Evolutionary conservation across 1,139 yeast species (phyloP).

Genomic region (Wickerhamiella pararugosa): DNA sequence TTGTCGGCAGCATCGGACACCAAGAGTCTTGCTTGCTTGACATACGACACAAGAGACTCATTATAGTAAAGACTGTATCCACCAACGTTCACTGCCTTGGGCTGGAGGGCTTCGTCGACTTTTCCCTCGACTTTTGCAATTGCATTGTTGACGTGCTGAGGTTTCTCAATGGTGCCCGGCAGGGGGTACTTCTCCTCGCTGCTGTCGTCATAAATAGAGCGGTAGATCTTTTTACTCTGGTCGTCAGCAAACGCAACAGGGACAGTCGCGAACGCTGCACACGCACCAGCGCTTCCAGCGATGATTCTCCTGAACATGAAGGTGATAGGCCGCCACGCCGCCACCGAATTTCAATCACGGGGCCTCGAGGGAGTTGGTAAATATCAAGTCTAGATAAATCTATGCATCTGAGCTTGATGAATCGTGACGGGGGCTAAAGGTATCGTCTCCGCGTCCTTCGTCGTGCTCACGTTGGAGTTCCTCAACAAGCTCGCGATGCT

Average conservation of each 20-base stretch:
- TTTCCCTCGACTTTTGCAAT: conserved; percentile 17
- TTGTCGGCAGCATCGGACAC: conserved; percentile 20
- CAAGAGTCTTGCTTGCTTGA: conserved; percentile 35
- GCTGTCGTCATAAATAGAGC: conserved; percentile 39
- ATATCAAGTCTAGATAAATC: neutral
- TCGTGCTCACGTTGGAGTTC: too few species aligned
- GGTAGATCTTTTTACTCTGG: conserved; percentile 2
- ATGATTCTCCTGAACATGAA: neutral
- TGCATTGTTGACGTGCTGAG: conserved; percentile 31
- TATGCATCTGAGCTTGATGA: too few species aligned
- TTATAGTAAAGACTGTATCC: conserved; percentile 47
- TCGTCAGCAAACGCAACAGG: conserved; percentile 8
- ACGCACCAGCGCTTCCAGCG: conserved; percentile 7
- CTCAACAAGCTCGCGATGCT: too few species aligned
- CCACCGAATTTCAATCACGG: neutral
- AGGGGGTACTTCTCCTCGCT: conserved; percentile 34
- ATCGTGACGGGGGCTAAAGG: too few species aligned
- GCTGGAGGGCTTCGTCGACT: conserved; percentile 23
- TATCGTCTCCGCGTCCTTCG: too few species aligned
- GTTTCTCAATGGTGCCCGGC: conserved; percentile 44
- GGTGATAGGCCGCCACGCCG: too few species aligned
- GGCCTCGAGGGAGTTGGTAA: neutral
- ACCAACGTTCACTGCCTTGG: conserved; percentile 29
- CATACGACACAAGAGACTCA: conserved; percentile 32
- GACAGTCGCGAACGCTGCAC: conserved; percentile 7